Conservation (phyloP, 2,329 filamentous ascomycete genomes). For the Aureobasidium sp. region DNA sequence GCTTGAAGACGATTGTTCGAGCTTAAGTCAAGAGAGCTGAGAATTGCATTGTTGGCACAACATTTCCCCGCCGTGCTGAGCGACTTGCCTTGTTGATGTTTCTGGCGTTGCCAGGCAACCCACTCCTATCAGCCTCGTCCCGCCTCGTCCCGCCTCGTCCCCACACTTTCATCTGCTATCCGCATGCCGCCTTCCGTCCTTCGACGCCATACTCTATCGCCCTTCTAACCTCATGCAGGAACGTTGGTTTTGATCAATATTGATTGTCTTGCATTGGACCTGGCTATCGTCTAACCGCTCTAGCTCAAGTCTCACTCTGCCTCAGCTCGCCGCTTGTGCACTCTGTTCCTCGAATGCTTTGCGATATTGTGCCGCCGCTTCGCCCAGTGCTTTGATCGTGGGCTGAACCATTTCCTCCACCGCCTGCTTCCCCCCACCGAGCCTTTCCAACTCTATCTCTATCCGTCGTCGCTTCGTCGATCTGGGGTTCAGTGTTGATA, state of each 20-base stretch:
- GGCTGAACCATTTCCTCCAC: constrained; percentile 71
- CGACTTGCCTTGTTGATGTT: constrained; percentile 2
- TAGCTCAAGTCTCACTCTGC: neutral
- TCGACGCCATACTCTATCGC: neutral
- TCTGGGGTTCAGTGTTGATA: constrained; percentile 59
- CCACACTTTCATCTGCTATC: neutral
- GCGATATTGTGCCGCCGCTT: constrained; percentile 63
- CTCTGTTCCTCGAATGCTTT: constrained; percentile 57
- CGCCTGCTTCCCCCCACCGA: constrained; percentile 67
- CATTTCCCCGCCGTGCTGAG: neutral
- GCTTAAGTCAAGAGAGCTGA: neutral
- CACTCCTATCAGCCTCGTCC: neutral
- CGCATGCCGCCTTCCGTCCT: neutral
- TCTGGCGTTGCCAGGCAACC: constrained; percentile 7
- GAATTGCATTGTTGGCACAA: constrained; percentile 1
- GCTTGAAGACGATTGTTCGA: neutral
- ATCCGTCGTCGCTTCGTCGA: constrained; percentile 63
- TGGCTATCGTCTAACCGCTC: neutral
- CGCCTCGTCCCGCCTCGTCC: neutral
- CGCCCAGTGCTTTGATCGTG: constrained; percentile 60
- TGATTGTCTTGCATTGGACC: neutral
- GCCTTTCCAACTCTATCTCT: constrained; percentile 54
- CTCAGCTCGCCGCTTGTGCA: neutral
- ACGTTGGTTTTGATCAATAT: neutral
- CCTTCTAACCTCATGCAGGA: neutral